Conservation (phyloP, 306 rosid genomes). For the Castanospermum australe region DNA sequence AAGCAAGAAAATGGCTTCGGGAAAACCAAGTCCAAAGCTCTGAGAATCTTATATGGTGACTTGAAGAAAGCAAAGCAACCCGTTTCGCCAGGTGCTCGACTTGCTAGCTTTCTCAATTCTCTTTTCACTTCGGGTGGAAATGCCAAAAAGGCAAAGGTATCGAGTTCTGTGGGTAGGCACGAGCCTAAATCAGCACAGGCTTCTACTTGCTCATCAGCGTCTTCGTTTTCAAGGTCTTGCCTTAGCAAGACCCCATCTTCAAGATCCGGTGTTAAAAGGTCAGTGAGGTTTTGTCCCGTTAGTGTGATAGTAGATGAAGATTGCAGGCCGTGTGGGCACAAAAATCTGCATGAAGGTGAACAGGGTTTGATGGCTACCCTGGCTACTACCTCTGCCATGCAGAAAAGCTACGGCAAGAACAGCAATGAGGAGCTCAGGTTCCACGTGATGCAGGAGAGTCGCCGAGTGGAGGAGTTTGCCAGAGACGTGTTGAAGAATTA, state of each 20-base stretch:
- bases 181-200: constrained; percentile 34
- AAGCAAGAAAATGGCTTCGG: constrained; percentile 61
- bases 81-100: constrained; percentile 79
- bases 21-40: constrained; percentile 74
- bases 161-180: constrained; percentile 15
- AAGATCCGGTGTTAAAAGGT: constrained; percentile 64
- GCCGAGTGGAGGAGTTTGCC: constrained; percentile 59
- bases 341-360: constrained; percentile 42
- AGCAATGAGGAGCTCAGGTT: constrained; percentile 41
- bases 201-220: constrained; percentile 77
- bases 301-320: constrained; percentile 86
- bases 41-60: constrained; percentile 75
- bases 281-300: constrained; percentile 84
- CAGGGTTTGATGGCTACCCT: constrained; percentile 15
- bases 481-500: constrained; percentile 59
- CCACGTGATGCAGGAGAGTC: constrained; percentile 53
- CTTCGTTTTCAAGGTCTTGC: constrained; percentile 92
- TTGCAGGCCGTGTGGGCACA: constrained; percentile 81
- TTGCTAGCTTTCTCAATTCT: constrained; percentile 82
- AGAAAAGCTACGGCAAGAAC: constrained; percentile 16
- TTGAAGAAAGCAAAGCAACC: constrained; percentile 90
- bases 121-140: constrained; percentile 71
- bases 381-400: neutral
- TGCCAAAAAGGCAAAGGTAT: constrained; percentile 58
- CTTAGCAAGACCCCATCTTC: constrained; percentile 81